Evolutionary conservation across 371 early-diverging fungal species (phyloP).

Genomic region (Rhizopus stolonifer): DNA sequence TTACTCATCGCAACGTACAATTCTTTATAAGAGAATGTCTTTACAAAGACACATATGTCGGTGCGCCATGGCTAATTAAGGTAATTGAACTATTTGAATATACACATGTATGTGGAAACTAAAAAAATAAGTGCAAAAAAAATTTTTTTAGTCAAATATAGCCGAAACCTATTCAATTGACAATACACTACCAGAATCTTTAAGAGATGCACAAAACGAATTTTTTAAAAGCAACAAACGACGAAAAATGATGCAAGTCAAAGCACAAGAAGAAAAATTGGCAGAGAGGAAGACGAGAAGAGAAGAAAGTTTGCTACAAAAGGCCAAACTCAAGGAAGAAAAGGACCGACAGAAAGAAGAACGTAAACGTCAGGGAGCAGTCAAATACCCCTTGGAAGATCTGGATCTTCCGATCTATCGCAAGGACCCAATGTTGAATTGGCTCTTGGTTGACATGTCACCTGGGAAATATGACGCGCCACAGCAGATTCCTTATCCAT

Average conservation of each 20-base stretch:
- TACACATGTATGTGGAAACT: no score
- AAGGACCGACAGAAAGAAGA: slow-evolving; percentile 32
- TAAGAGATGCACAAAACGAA: slow-evolving; percentile 47
- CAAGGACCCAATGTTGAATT: slow-evolving; percentile 46
- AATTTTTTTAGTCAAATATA: slow-evolving; percentile 42
- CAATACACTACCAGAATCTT: slow-evolving; percentile 43
- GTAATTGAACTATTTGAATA: no score
- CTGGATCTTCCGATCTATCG: slow-evolving; percentile 55
- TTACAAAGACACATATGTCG: slow-evolving; percentile 59
- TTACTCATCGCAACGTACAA: slow-evolving; percentile 61
- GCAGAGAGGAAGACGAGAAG: slow-evolving; percentile 44
- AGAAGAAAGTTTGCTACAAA: slow-evolving; percentile 39
- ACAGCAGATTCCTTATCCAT: slow-evolving; percentile 40
- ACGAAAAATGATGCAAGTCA: slow-evolving; percentile 20
- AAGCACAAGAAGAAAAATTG: slow-evolving; percentile 32
- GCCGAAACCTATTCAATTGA: slow-evolving; percentile 51
- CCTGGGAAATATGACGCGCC: slow-evolving; percentile 22
- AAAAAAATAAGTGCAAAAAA: no score
- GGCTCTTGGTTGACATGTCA: slow-evolving; percentile 45
- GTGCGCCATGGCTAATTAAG: slow-evolving; percentile 72
- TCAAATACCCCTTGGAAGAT: slow-evolving; percentile 68
- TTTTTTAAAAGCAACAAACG: slow-evolving; percentile 24
- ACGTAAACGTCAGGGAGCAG: slow-evolving; percentile 36
- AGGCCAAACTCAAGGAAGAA: slow-evolving; percentile 45
- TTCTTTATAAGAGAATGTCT: slow-evolving; percentile 69